Percentiles rank a stretch among this genome's conserved stretches.
phyloP scores from a whole-genome alignment of 2,329 filamentous ascomycete species.

The Alternaria rosae region DNA sequence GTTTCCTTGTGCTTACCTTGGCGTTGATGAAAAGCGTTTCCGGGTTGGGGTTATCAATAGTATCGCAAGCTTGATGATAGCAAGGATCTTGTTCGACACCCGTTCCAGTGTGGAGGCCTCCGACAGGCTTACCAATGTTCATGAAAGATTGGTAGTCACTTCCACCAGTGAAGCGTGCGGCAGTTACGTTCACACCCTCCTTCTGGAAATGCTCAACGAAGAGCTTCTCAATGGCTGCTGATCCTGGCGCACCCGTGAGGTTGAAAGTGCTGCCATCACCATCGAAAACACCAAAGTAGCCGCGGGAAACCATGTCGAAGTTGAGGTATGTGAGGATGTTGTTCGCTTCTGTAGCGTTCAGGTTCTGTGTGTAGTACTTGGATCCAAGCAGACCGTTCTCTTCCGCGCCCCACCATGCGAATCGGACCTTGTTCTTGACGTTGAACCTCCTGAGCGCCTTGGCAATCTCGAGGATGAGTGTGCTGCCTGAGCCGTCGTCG shows the following conservation, averaged over 20 bases:
- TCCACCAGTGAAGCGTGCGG: constrained; percentile 50
- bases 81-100: constrained; percentile 51
- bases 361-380: constrained; percentile 47
- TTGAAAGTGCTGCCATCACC: constrained; percentile 48
- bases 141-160: constrained; percentile 53
- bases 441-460: constrained; percentile 48
- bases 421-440: constrained; percentile 52
- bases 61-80: constrained; percentile 52
- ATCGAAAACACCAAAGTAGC: constrained; percentile 51
- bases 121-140: constrained; percentile 50
- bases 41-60: constrained; percentile 48
- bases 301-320: constrained; percentile 54
- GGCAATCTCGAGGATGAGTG: constrained; percentile 49
- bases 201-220: constrained; percentile 47
- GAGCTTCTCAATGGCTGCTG: constrained; percentile 45
- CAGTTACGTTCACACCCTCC: constrained; percentile 47
- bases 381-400: constrained; percentile 52
- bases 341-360: constrained; percentile 41
- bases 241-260: constrained; percentile 44
- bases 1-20: constrained; percentile 34
- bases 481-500: constrained; percentile 52
- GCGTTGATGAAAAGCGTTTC: constrained; percentile 49
- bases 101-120: constrained; percentile 52
- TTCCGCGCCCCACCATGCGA: constrained; percentile 52
- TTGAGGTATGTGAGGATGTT: constrained; percentile 53